Percentiles rank a stretch among this genome's conserved stretches.
These are phyloP conservation scores for Exsudoporus frostii DNA, from an alignment of 768 basidiomycete genomes.

Conservation along the genomic window DNA sequence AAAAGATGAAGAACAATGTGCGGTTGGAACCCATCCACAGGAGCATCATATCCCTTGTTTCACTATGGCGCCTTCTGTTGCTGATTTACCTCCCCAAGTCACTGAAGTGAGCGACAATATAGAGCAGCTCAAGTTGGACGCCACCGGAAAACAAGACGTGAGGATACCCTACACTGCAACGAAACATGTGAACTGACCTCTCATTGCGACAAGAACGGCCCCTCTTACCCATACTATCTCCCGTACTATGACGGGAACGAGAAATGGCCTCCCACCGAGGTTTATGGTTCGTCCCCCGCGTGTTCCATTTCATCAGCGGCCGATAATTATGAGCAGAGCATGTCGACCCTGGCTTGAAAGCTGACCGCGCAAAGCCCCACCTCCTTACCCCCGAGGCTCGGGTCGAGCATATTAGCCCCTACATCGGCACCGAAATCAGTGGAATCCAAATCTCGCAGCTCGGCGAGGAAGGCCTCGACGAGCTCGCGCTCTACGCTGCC, in stretches of 20 bases:
- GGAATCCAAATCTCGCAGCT: conserved; percentile 55
- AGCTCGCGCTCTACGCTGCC: conserved; percentile 49
- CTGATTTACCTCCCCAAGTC: conserved; percentile 2
- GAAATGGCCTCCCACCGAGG: conserved; percentile 48
- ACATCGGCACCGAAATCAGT: conserved; percentile 48
- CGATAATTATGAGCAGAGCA: conserved; percentile 32
- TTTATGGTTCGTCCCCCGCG: conserved; percentile 14
- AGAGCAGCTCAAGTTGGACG: conserved; percentile 4
- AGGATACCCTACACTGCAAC: neutral
- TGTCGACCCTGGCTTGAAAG: conserved; percentile 43
- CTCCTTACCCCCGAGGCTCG: conserved; percentile 41
- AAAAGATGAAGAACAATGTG: neutral
- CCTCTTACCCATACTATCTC: conserved; percentile 48
- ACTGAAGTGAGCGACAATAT: conserved; percentile 1
- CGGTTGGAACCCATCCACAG: neutral
- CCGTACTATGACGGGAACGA: conserved; percentile 46
- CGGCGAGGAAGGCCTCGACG: conserved; percentile 49
- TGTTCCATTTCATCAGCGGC: neutral
- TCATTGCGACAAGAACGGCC: conserved; percentile 28
- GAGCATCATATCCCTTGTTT: neutral
- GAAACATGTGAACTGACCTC: neutral
- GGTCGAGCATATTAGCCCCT: conserved; percentile 43
- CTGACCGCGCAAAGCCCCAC: conserved; percentile 50
- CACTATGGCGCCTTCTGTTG: conserved; percentile 15
- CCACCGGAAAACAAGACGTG: conserved; percentile 2